phyloP scores from a whole-genome alignment of 23 red algal genomes.

The Chondrus crispus region DNA sequence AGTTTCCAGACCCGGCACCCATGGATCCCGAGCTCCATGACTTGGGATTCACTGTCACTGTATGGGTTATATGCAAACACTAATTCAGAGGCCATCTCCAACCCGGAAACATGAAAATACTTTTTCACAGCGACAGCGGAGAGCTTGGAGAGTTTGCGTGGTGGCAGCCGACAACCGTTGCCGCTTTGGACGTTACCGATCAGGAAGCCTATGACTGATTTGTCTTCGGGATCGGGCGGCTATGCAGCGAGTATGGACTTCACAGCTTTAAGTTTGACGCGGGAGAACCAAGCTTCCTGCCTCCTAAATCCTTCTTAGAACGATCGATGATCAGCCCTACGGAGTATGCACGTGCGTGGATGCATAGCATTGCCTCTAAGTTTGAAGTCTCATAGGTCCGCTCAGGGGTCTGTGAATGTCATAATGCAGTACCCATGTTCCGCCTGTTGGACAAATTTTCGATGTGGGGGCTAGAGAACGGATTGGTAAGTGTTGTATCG shows the following conservation, averaged over 20 bases:
- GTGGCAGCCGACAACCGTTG: slow-evolving; percentile 82
- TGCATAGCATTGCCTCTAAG: slow-evolving; percentile 45
- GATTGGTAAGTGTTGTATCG: slow-evolving; percentile 74
- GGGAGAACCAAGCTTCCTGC: slow-evolving; percentile 87
- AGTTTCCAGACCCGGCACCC: slow-evolving; percentile 81
- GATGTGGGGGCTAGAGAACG: slow-evolving; percentile 79
- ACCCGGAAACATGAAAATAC: slow-evolving; percentile 37
- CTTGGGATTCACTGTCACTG: slow-evolving; percentile 83
- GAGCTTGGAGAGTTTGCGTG: slow-evolving; percentile 62
- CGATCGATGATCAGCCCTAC: slow-evolving; percentile 42
- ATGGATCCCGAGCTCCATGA: slow-evolving; percentile 81
- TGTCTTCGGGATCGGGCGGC: slow-evolving; percentile 28
- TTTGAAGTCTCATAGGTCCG: slow-evolving; percentile 77
- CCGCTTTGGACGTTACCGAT: slow-evolving; percentile 72
- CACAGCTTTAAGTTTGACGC: slow-evolving; percentile 98
- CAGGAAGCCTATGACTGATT: slow-evolving; percentile 67
- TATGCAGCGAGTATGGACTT: slow-evolving; percentile 72
- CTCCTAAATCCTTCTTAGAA: slow-evolving; percentile 33
- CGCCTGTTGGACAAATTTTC: slow-evolving; percentile 91
- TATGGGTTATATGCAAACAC: slow-evolving; percentile 86
- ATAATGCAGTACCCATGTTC: slow-evolving; percentile 62
- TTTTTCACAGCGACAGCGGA: slow-evolving; percentile 42
- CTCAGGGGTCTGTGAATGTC: slow-evolving; percentile 60
- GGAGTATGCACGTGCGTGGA: slow-evolving; percentile 82
- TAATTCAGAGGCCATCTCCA: slow-evolving; percentile 52